phyloP scores from a whole-genome alignment of 2,329 filamentous ascomycete genomes.

The Claviceps humidiphila region DNA sequence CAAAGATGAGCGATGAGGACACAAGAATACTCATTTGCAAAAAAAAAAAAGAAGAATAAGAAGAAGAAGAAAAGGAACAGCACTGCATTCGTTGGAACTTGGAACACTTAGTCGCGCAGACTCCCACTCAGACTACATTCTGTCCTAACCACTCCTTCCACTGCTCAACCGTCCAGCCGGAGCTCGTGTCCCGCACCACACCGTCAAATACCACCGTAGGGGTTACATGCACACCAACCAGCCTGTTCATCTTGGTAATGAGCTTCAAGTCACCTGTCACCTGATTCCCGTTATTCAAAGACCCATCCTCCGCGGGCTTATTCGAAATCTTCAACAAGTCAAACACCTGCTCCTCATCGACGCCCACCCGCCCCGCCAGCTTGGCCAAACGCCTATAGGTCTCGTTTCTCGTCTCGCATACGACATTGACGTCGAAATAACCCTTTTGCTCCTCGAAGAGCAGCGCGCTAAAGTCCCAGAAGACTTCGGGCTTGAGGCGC shows the following conservation, averaged over 20 bases:
- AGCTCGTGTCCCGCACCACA: conserved; percentile 68
- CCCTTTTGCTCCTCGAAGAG: conserved; percentile 54
- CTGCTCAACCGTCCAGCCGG: conserved; percentile 63
- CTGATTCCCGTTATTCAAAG: conserved; percentile 64
- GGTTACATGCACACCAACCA: conserved; percentile 78
- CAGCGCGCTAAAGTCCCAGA: conserved; percentile 64
- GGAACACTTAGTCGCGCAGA: not conserved
- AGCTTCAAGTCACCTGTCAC: conserved; percentile 80
- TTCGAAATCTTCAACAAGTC: conserved; percentile 55
- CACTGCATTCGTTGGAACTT: not conserved
- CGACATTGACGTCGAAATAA: conserved; percentile 76
- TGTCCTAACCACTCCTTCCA: conserved; percentile 73
- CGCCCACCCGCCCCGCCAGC: conserved; percentile 54
- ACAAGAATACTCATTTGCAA: not conserved
- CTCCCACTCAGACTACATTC: conserved; percentile 24
- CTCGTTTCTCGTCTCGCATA: conserved; percentile 69
- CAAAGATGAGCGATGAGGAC: not conserved
- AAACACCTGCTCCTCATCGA: conserved; percentile 60
- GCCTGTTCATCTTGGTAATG: conserved; percentile 64
- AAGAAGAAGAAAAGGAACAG: not conserved
- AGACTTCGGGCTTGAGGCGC: conserved; percentile 53
- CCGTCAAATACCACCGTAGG: conserved; percentile 86
- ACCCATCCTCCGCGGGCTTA: conserved; percentile 51
- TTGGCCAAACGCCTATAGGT: conserved; percentile 71
- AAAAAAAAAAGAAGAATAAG: not conserved